phyloP scores from a whole-genome alignment of 768 basidiomycete genomes.

The Pulveroboletus sp. region DNA sequence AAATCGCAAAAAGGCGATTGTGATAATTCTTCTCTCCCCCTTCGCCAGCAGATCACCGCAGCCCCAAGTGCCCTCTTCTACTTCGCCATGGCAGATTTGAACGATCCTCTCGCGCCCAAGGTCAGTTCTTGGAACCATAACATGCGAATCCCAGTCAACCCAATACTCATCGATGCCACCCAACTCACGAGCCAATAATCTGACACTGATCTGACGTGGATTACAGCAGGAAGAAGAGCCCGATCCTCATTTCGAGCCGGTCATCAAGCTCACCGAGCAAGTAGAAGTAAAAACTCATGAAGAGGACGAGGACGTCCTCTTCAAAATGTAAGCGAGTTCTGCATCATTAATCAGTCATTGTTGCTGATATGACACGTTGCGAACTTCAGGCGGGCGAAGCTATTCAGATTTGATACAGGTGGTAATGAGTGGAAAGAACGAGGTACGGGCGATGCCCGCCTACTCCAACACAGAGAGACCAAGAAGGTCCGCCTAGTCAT shows the following conservation, averaged over 20 bases:
- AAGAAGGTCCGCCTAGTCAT: slow-evolving; percentile 95
- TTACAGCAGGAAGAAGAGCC: slow-evolving; percentile 61
- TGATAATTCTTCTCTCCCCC: slow-evolving; percentile 23
- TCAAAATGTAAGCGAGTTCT: slow-evolving; percentile 80
- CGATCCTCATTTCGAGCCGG: slow-evolving; percentile 93
- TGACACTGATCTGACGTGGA: slow-evolving; percentile 25
- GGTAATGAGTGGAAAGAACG: slow-evolving; percentile 96
- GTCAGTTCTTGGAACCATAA: slow-evolving; percentile 40
- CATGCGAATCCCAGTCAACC: background rate
- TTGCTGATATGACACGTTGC: slow-evolving; percentile 16
- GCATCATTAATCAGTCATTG: background rate
- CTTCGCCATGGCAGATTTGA: slow-evolving; percentile 50
- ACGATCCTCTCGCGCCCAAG: slow-evolving; percentile 67
- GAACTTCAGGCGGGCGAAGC: slow-evolving; percentile 82
- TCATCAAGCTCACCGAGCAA: slow-evolving; percentile 93
- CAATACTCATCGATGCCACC: slow-evolving; percentile 27
- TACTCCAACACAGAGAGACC: slow-evolving; percentile 84
- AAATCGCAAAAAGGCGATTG: slow-evolving; percentile 18
- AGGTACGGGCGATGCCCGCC: slow-evolving; percentile 92
- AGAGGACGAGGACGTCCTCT: slow-evolving; percentile 87
- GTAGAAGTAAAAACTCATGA: slow-evolving; percentile 94
- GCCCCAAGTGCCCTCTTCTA: slow-evolving; percentile 8
- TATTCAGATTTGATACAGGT: slow-evolving; percentile 85
- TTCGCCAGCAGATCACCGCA: slow-evolving; percentile 11
- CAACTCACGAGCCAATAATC: slow-evolving; percentile 20